Conservation (phyloP, 1,284 basidiomycete genomes). For the Peniophora sp. region DNA sequence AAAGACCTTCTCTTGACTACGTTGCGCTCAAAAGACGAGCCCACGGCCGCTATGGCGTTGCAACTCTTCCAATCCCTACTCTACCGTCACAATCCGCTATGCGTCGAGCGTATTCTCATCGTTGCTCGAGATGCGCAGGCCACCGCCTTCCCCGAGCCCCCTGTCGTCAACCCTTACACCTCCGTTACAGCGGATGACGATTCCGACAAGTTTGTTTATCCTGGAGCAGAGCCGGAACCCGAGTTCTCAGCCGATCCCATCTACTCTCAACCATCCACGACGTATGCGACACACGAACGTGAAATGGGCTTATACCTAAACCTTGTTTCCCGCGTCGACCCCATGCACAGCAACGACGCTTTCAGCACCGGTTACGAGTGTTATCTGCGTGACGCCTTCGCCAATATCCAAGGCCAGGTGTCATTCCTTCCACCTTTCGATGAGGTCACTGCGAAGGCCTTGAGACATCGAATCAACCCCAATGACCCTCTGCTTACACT, state of each 20-base stretch:
- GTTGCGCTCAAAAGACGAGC: constrained; percentile 56
- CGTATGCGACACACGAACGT: constrained; percentile 70
- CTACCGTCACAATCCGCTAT: constrained; percentile 58
- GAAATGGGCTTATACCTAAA: constrained; percentile 78
- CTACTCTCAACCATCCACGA: constrained; percentile 58
- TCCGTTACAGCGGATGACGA: constrained; percentile 38
- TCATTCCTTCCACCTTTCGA: constrained; percentile 42
- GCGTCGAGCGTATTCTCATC: constrained; percentile 59
- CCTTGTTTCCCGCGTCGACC: constrained; percentile 75
- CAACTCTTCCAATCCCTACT: constrained; percentile 76
- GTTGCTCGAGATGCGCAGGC: constrained; percentile 63
- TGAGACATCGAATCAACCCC: constrained; percentile 69
- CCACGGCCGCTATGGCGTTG: constrained; percentile 67
- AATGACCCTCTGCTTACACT: constrained; percentile 72
- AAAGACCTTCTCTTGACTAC: constrained; percentile 83
- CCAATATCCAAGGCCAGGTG: constrained; percentile 57
- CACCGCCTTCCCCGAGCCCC: constrained; percentile 66
- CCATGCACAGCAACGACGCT: constrained; percentile 61
- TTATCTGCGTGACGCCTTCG: constrained; percentile 76
- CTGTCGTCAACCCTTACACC: constrained; percentile 22
- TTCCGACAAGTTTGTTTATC: constrained; percentile 58
- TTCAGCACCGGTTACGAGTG: constrained; percentile 83
- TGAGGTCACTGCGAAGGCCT: constrained; percentile 30
- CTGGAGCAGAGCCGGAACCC: constrained; percentile 29
- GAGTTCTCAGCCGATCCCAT: constrained; percentile 20